Conservation (phyloP, 1,139 yeast genomes). For the Casaregolazyma lundiana region DNA sequence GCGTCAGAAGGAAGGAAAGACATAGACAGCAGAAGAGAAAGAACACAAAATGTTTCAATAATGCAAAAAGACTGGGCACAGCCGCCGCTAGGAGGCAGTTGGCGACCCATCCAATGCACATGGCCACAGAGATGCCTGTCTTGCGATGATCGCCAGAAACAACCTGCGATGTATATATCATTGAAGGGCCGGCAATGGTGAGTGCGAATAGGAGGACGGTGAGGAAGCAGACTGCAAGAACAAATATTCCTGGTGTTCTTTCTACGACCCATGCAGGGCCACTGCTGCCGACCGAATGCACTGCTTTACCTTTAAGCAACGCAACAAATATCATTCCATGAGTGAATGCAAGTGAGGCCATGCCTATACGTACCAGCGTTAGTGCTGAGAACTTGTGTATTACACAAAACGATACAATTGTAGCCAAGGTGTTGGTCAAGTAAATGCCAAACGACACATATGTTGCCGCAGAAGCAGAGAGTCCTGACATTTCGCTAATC, state of each 20-base stretch:
- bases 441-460: conserved; percentile 25
- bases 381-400: conserved; percentile 41
- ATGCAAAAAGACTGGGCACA: conserved; percentile 39
- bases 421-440: conserved; percentile 31
- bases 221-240: conserved; percentile 45
- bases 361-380: conserved; percentile 21
- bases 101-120: conserved; percentile 50
- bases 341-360: conserved; percentile 38
- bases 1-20: not conserved
- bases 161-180: conserved; percentile 53
- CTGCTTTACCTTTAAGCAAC: conserved; percentile 26
- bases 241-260: conserved; percentile 37
- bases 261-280: conserved; percentile 33
- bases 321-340: conserved; percentile 38
- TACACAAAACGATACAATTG: conserved; percentile 40
- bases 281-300: conserved; percentile 16
- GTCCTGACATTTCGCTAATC: conserved; percentile 23
- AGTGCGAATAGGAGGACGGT: conserved; percentile 49
- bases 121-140: conserved; percentile 51
- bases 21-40: conserved; percentile 14
- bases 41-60: conserved; percentile 12
- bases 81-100: conserved; percentile 34
- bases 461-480: conserved; percentile 18
- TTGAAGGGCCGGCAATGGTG: conserved; percentile 31
- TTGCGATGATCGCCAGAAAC: conserved; percentile 46